Percentiles rank a stretch among this genome's conserved stretches.
Conservation (phyloP, 345 rosid species). For the Salix udensis region DNA sequence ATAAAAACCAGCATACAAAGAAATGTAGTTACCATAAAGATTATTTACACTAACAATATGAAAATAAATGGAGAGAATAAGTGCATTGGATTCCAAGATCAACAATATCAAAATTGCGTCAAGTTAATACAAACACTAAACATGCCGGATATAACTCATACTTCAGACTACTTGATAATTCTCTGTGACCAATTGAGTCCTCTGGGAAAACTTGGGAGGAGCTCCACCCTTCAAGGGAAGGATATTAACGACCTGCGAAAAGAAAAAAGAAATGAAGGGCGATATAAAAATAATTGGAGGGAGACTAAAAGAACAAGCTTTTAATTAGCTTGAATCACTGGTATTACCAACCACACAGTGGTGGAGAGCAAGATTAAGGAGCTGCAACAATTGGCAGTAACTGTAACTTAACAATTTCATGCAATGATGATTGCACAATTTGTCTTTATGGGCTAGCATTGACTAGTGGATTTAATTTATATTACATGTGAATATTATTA, state of each 20-base stretch:
- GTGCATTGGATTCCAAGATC: too few relatives aligned
- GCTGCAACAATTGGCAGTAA: not conserved
- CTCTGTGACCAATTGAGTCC: constrained; percentile 72
- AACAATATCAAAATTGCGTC: constrained; percentile 2
- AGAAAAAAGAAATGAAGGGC: not conserved
- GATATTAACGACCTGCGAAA: constrained; percentile 60
- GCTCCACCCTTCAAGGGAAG: constrained; percentile 71
- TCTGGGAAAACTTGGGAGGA: constrained; percentile 76
- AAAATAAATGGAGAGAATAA: too few relatives aligned
- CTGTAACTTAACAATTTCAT: not conserved
- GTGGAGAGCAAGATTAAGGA: not conserved
- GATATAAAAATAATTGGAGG: not conserved
- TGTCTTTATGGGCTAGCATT: not conserved
- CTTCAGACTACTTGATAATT: constrained; percentile 66
- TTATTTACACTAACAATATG: too few relatives aligned
- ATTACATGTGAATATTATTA: not conserved
- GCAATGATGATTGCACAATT: not conserved
- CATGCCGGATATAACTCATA: not conserved
- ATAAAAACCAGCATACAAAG: too few relatives aligned
- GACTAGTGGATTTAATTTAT: not conserved
- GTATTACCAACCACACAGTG: not conserved
- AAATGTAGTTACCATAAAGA: too few relatives aligned
- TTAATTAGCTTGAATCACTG: not conserved
- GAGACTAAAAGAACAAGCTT: not conserved
- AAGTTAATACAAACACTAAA: not conserved